These are phyloP conservation scores for Paraphaeosphaeria sporulosa DNA, from an alignment of 2,329 filamentous ascomycete genomes.

Conservation along the genomic window DNA sequence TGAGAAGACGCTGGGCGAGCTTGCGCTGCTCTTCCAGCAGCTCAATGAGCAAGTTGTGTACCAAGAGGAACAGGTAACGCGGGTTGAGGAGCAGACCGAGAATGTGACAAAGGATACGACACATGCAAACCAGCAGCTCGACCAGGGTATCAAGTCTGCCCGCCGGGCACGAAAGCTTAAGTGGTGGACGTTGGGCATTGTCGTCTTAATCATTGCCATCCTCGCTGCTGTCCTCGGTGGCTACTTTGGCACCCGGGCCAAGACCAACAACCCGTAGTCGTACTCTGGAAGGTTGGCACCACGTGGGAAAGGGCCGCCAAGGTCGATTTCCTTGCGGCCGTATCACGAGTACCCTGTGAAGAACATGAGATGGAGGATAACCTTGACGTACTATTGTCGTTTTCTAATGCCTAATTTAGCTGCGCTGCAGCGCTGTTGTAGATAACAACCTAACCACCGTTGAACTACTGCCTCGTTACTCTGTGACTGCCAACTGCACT, in stretches of 20 bases:
- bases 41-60: conserved; percentile 77
- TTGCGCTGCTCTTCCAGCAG: conserved; percentile 75
- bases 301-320: no score
- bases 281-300: neutral
- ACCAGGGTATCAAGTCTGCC: conserved; percentile 72
- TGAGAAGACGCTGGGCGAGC: conserved; percentile 75
- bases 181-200: conserved; percentile 77
- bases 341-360: neutral
- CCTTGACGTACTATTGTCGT: conserved; percentile 2
- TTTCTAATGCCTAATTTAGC: conserved; percentile 10
- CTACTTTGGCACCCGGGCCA: conserved; percentile 52
- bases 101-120: conserved; percentile 72
- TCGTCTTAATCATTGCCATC: conserved; percentile 57
- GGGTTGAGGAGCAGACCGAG: conserved; percentile 70
- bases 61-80: conserved; percentile 70
- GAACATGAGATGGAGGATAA: neutral
- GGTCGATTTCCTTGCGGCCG: neutral
- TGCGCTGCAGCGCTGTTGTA: conserved; percentile 1
- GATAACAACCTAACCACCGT: neutral
- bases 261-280: conserved; percentile 16
- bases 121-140: conserved; percentile 73
- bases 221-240: conserved; percentile 59
- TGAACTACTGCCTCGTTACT: neutral
- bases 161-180: conserved; percentile 76
- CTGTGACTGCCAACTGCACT: no score